Evolutionary conservation across 768 basidiomycete species (phyloP).

Genomic region (Amanita molliuscula): DNA sequence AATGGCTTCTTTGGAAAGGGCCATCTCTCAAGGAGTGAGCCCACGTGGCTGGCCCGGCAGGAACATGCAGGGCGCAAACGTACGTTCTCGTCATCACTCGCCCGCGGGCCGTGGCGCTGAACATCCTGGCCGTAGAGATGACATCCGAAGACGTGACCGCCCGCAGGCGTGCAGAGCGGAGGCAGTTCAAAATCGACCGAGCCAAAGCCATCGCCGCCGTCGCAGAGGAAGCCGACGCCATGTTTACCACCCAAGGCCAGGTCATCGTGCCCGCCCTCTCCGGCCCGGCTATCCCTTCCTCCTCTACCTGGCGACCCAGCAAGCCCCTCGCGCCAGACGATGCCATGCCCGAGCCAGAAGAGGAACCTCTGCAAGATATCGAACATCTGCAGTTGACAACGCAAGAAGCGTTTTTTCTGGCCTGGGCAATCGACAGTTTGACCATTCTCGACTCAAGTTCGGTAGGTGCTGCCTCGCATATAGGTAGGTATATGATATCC

Average conservation of each 20-base stretch:
- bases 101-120: neutral
- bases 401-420: slow-evolving; percentile 82
- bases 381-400: slow-evolving; percentile 90
- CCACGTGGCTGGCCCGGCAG: slow-evolving; percentile 82
- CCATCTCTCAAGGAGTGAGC: slow-evolving; percentile 88
- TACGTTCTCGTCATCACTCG: slow-evolving; percentile 12
- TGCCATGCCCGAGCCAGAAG: slow-evolving; percentile 19
- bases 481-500: too few species aligned
- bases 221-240: slow-evolving; percentile 67
- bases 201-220: slow-evolving; percentile 80
- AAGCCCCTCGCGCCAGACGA: slow-evolving; percentile 4
- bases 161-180: slow-evolving; percentile 76
- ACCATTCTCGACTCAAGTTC: slow-evolving; percentile 54
- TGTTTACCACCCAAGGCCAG: slow-evolving; percentile 62
- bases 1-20: slow-evolving; percentile 98
- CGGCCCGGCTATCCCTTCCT: slow-evolving; percentile 60
- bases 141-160: slow-evolving; percentile 91
- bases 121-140: slow-evolving; percentile 32
- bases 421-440: slow-evolving; percentile 79
- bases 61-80: slow-evolving; percentile 60
- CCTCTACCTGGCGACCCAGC: slow-evolving; percentile 67
- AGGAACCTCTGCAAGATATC: slow-evolving; percentile 54
- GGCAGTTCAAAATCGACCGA: slow-evolving; percentile 89
- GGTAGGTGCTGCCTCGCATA: slow-evolving; percentile 27
- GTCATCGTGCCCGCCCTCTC: slow-evolving; percentile 51